Percentiles rank a stretch among this genome's conserved stretches.
These are phyloP conservation scores for Fraxinus floribunda DNA, from an alignment of 305 asterid species.

Conservation along the genomic window DNA sequence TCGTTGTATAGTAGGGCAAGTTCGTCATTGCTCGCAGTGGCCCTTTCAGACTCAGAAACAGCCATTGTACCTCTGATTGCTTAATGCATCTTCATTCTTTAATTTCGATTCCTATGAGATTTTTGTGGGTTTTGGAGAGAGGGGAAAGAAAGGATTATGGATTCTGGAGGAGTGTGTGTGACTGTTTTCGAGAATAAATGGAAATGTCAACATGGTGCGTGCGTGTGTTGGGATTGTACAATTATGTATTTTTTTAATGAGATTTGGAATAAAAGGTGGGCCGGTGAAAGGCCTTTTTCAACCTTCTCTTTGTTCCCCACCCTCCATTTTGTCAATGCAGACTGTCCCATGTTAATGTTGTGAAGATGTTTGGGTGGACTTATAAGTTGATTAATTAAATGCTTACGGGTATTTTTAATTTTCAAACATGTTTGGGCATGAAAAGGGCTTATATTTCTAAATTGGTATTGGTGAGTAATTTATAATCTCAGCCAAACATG, in stretches of 20 bases:
- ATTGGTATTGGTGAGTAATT: neutral
- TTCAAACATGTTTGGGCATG: neutral
- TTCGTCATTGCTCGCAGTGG: conserved; percentile 34
- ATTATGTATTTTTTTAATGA: conserved; percentile 12
- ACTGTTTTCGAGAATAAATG: conserved; percentile 20
- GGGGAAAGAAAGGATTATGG: conserved; percentile 10
- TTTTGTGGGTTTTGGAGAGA: neutral
- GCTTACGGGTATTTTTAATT: neutral
- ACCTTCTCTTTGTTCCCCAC: conserved; percentile 44
- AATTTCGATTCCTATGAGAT: neutral
- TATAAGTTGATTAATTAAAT: neutral
- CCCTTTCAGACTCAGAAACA: conserved; percentile 7
- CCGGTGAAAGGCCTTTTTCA: conserved; percentile 66
- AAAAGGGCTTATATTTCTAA: neutral
- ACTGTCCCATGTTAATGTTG: neutral
- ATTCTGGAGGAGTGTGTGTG: conserved; percentile 14
- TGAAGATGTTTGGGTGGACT: neutral
- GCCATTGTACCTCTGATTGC: conserved; percentile 24
- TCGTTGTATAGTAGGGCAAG: conserved; percentile 41
- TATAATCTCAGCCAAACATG: neutral
- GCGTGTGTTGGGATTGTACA: conserved; percentile 25
- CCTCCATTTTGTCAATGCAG: conserved; percentile 29
- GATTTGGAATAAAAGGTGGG: conserved; percentile 28
- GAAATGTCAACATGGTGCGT: neutral
- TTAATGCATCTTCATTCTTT: too few species aligned